Evolutionary conservation across 257 asterid species (phyloP).

Genomic region (Perilla frutescens): DNA sequence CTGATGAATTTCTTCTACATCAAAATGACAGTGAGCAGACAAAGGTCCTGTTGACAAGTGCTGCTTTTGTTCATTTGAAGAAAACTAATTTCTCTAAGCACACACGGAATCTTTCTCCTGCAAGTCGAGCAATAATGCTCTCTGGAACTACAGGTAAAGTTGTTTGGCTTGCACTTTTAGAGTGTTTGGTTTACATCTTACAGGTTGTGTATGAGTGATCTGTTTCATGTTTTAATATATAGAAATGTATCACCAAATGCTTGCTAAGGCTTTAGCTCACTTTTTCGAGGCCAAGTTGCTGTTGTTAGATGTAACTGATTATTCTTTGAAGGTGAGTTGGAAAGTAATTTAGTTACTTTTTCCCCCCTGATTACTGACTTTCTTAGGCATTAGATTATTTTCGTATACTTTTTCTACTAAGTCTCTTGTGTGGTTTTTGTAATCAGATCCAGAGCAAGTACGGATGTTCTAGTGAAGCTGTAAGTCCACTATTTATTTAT

Average conservation of each 20-base stretch:
- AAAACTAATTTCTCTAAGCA: constrained; percentile 57
- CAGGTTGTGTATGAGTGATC: constrained; percentile 9
- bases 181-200: not conserved
- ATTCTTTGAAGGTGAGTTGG: constrained; percentile 66
- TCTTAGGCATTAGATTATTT: constrained; percentile 6
- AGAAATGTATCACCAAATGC: constrained; percentile 83
- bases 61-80: constrained; percentile 77
- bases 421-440: constrained; percentile 31
- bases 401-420: constrained; percentile 25
- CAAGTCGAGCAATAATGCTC: constrained; percentile 79
- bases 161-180: constrained; percentile 30
- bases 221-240: constrained; percentile 29
- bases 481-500: constrained; percentile 45
- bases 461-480: constrained; percentile 63
- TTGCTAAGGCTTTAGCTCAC: constrained; percentile 84
- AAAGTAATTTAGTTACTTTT: not conserved
- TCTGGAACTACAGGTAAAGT: constrained; percentile 83
- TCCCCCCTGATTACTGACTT: not conserved
- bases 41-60: constrained; percentile 70
- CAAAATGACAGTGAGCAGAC: constrained; percentile 65
- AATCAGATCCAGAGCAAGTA: constrained; percentile 81
- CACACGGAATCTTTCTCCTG: constrained; percentile 84
- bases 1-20: constrained; percentile 32
- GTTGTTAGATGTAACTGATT: constrained; percentile 71
- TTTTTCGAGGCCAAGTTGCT: constrained; percentile 71